Evolutionary conservation across 2,329 filamentous ascomycete species (phyloP).

Genomic region (Hymenoscyphus scutula): DNA sequence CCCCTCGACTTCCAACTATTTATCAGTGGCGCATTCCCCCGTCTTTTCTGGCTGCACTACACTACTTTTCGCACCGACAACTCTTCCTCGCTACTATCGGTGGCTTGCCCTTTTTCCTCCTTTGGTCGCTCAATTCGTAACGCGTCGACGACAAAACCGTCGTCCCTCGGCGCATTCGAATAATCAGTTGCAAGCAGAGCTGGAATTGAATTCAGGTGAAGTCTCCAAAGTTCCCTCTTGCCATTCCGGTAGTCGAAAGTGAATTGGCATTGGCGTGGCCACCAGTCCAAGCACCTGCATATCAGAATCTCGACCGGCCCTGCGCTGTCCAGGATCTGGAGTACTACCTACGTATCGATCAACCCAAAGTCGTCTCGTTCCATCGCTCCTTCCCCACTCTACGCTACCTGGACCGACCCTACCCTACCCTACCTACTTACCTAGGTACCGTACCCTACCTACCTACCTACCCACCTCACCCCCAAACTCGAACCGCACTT

Average conservation of each 20-base stretch:
- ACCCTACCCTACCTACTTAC: too few species aligned
- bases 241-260: background rate
- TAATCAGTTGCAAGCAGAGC: too few species aligned
- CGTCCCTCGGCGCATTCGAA: too few species aligned
- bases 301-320: background rate
- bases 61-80: background rate
- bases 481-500: too few species aligned
- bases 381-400: background rate
- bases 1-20: background rate
- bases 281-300: slow-evolving; percentile 1
- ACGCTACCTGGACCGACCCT: too few species aligned
- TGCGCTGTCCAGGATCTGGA: too few species aligned
- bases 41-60: background rate
- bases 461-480: too few species aligned
- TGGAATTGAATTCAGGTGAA: background rate
- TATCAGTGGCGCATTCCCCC: background rate
- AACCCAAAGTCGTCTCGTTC: background rate
- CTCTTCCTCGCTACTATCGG: background rate
- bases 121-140: background rate
- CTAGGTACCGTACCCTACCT: too few species aligned
- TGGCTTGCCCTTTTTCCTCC: background rate
- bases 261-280: background rate
- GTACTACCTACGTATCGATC: too few species aligned
- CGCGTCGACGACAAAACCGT: too few species aligned
- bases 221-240: background rate